Base-by-base conservation (phyloP, 2,329 filamentous ascomycete species). In the Alternaria burnsii region DNA sequence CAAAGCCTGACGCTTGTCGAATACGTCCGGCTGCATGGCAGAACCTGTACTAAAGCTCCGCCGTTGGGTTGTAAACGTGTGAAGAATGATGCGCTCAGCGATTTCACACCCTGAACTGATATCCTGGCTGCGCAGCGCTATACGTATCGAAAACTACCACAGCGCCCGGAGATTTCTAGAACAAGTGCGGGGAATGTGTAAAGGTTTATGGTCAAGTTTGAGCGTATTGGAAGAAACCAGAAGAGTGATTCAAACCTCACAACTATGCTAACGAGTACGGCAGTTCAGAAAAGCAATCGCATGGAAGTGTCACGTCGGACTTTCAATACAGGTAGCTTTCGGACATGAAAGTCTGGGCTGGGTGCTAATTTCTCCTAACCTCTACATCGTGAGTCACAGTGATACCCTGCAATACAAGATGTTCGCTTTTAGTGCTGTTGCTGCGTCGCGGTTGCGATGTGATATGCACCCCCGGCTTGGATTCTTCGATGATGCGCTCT, bases 381-480 rank as follows among this genome's bases (percentile, higher is more conserved):
- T 65, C 55, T 7, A 63, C 58, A 52, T 65, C 61, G 5, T 58
- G 58, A 3, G 58, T 61, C 7, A 61, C 52, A 4, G 53, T 61
- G 14, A 68, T 64, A 18, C 66, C 51, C 22, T 59, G 55, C 12
- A 59, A 12, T 24, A 47, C 30, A 5, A 58, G 1, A 20, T 59
- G 53, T 14, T 61, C 59, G 16, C 55, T 63, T 11, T 40, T 60
- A 11, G 53, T 58, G 5, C 14, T 34, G 30, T 55, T 59, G 24
- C 42, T 52, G 5, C 52, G 30, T n/a, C 36, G 44, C n/a, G 28
- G 30, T 36, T 18, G 51, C 2, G 55, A 60, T 9, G 46, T 55
- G 22, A 65, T 16, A 40, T 56, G 55, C 6, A 30, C 52, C 11
- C 32, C 41, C 5, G 48, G 41, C 22, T 63, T 65, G 1, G 30